Conservation (phyloP, 2,329 filamentous ascomycete species). For the Colletotrichum shisoi region DNA sequence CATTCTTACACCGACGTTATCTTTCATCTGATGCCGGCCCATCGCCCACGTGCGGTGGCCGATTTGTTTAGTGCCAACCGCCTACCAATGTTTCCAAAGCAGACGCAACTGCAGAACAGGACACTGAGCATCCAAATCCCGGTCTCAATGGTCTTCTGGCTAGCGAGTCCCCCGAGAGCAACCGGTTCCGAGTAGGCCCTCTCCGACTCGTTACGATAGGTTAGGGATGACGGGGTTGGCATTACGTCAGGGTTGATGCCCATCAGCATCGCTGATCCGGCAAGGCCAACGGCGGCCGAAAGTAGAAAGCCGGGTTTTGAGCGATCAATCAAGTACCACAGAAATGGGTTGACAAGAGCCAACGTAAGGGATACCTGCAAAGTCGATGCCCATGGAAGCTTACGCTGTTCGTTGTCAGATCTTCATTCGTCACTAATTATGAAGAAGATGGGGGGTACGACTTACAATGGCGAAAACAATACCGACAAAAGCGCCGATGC, state of each 20-base stretch:
- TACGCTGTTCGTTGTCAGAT: slow-evolving; percentile 64
- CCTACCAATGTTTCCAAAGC: slow-evolving; percentile 94
- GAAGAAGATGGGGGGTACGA: slow-evolving; percentile 40
- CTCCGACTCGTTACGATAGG: slow-evolving; percentile 42
- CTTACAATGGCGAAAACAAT: slow-evolving; percentile 78
- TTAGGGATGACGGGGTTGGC: slow-evolving; percentile 66
- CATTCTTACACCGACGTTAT: neutral
- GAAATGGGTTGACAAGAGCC: slow-evolving; percentile 86
- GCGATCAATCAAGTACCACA: slow-evolving; percentile 97
- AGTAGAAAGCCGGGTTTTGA: slow-evolving; percentile 84
- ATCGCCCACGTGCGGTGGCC: slow-evolving; percentile 55
- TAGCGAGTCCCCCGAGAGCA: slow-evolving; percentile 64
- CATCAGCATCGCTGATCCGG: slow-evolving; percentile 77
- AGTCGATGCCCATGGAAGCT: slow-evolving; percentile 90
- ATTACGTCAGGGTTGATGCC: slow-evolving; percentile 80
- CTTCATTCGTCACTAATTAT: neutral
- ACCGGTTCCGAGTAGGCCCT: slow-evolving; percentile 41
- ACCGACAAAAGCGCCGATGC: slow-evolving; percentile 68
- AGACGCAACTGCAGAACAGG: slow-evolving; percentile 91
- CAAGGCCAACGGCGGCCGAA: slow-evolving; percentile 74
- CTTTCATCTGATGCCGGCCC: slow-evolving; percentile 43
- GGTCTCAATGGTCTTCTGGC: slow-evolving; percentile 71
- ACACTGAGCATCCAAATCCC: slow-evolving; percentile 92
- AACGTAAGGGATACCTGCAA: slow-evolving; percentile 92
- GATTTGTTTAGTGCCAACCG: slow-evolving; percentile 68